Percentiles rank a stretch among this genome's conserved stretches.
Conservation (phyloP, 306 rosid species). For the Luffa aegyptiaca region DNA sequence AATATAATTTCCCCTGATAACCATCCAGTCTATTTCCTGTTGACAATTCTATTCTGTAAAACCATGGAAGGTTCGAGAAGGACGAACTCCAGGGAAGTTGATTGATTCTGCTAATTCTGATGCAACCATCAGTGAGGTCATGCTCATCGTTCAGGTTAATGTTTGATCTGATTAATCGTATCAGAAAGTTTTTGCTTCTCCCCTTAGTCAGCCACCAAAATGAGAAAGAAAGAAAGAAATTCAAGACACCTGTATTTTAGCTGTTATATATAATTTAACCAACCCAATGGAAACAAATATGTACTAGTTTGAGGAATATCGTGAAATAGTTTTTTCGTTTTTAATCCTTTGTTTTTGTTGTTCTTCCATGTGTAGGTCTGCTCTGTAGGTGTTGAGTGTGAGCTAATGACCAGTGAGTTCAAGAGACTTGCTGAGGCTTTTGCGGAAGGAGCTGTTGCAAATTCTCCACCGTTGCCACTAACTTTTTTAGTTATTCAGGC, state of each 20-base stretch:
- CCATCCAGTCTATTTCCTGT: background rate
- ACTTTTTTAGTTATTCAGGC: conserved; percentile 82
- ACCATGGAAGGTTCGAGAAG: conserved; percentile 78
- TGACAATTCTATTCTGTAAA: conserved; percentile 5
- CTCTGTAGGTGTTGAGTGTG: conserved; percentile 50
- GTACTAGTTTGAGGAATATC: background rate
- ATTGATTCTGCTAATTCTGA: conserved; percentile 39
- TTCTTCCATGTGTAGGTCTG: conserved; percentile 45
- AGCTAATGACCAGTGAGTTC: conserved; percentile 43
- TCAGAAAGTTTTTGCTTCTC: background rate
- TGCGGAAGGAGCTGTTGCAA: conserved; percentile 44
- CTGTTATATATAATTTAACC: background rate
- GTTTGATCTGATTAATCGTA: background rate
- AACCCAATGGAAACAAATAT: background rate
- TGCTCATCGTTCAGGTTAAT: conserved; percentile 79
- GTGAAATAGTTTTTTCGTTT: background rate
- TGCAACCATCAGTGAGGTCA: conserved; percentile 56
- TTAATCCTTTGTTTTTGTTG: background rate
- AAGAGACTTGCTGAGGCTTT: conserved; percentile 63
- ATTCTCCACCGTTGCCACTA: conserved; percentile 62
- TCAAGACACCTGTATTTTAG: background rate
- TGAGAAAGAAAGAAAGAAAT: background rate
- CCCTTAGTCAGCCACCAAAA: background rate
- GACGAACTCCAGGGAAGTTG: conserved; percentile 44
- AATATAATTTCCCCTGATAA: background rate